A percentile compares a stretch with the other conserved stretches of the same genome.
These are phyloP conservation scores for Pulveroboletus sp. DNA, from an alignment of 768 basidiomycete genomes.

Conservation along the genomic window DNA sequence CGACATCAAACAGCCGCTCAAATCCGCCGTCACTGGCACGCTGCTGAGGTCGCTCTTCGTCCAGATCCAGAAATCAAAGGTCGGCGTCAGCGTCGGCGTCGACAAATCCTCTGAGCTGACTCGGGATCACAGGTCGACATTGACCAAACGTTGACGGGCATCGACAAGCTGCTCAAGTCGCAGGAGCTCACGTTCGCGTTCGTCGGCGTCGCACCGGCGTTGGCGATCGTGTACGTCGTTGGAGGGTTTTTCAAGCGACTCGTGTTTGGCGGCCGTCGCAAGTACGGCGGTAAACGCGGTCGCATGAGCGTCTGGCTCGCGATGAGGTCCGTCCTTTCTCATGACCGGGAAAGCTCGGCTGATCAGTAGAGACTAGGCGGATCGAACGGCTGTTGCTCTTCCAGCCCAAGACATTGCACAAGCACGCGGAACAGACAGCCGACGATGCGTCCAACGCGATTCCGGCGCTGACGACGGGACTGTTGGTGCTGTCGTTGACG, in stretches of 20 bases:
- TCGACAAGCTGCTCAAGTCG: conserved; percentile 89
- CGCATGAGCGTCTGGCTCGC: conserved; percentile 63
- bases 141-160: conserved; percentile 83
- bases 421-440: conserved; percentile 2
- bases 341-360: not conserved
- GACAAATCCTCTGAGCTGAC: not conserved
- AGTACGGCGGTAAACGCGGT: conserved; percentile 54
- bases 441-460: conserved; percentile 17
- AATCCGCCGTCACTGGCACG: conserved; percentile 74
- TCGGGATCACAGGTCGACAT: conserved; percentile 76
- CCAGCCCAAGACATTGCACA: conserved; percentile 34
- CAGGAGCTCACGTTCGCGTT: conserved; percentile 97
- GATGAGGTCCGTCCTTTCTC: conserved; percentile 48
- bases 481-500: conserved; percentile 67
- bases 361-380: conserved; percentile 38
- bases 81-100: conserved; percentile 21
- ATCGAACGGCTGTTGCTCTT: conserved; percentile 66
- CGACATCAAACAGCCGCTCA: conserved; percentile 85
- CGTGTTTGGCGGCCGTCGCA: conserved; percentile 47
- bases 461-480: conserved; percentile 63
- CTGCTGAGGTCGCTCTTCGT: conserved; percentile 83
- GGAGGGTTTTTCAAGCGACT: conserved; percentile 50
- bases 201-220: conserved; percentile 88
- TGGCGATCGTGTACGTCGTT: conserved; percentile 71
- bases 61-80: conserved; percentile 95